These are phyloP conservation scores for Candida berthetii DNA, from an alignment of 805 yeast genomes.

Conservation along the genomic window DNA sequence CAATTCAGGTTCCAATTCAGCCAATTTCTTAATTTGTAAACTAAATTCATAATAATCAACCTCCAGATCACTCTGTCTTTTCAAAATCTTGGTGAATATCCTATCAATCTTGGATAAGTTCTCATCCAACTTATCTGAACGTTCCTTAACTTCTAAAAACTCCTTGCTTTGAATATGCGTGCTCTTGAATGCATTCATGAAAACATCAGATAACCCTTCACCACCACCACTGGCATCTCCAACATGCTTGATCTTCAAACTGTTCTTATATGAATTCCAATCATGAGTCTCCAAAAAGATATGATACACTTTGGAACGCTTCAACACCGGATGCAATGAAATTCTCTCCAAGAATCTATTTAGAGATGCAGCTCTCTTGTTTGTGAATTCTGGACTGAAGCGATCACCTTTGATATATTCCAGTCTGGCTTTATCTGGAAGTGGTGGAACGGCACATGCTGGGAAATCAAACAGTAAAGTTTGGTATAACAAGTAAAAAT, in stretches of 20 bases:
- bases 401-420: conserved; percentile 94
- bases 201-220: conserved; percentile 84
- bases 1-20: conserved; percentile 44
- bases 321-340: conserved; percentile 65
- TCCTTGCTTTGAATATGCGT: conserved; percentile 64
- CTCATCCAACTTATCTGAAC: conserved; percentile 78
- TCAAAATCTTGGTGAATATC: conserved; percentile 65
- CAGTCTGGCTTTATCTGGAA: conserved; percentile 87
- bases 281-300: conserved; percentile 68
- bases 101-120: conserved; percentile 74
- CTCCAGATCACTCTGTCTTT: conserved; percentile 66
- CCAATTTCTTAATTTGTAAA: conserved; percentile 61
- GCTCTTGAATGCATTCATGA: conserved; percentile 90
- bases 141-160: conserved; percentile 76
- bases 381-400: conserved; percentile 78
- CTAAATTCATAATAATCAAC: conserved; percentile 70
- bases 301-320: conserved; percentile 63
- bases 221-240: conserved; percentile 11
- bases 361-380: conserved; percentile 74
- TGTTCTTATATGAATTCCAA: conserved; percentile 65
- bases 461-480: conserved; percentile 76
- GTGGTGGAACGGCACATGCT: conserved; percentile 82
- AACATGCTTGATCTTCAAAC: conserved; percentile 31
- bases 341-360: conserved; percentile 71
- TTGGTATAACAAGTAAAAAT: conserved; percentile 73